phyloP scores from a whole-genome alignment of 179 eudicot species.

The Vitellaria paradoxa region DNA sequence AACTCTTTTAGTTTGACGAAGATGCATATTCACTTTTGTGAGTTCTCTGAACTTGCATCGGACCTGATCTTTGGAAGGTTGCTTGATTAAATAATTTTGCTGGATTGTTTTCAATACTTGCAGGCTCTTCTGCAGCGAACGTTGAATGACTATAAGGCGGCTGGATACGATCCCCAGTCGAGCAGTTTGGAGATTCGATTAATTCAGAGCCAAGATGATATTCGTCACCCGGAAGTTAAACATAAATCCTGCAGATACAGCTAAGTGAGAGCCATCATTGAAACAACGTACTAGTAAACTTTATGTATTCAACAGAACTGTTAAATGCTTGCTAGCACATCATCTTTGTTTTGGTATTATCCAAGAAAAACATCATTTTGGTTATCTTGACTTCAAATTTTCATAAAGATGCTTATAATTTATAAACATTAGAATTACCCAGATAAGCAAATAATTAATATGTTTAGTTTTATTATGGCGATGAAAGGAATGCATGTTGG shows the following conservation, averaged over 20 bases:
- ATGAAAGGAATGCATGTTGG: too few relatives aligned
- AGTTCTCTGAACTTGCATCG: background rate
- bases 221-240: conserved; percentile 72
- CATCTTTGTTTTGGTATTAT: background rate
- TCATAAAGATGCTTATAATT: background rate
- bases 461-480: too few relatives aligned
- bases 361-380: background rate
- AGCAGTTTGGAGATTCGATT: conserved; percentile 94
- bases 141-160: conserved; percentile 53
- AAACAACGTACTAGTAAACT: background rate
- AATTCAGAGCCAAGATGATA: conserved; percentile 85
- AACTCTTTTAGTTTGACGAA: background rate
- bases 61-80: background rate
- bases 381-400: background rate
- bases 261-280: conserved; percentile 8
- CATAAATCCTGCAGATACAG: conserved; percentile 58
- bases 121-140: conserved; percentile 85
- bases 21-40: too few relatives aligned
- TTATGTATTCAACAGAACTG: background rate
- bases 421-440: background rate
- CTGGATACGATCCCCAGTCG: conserved; percentile 70
- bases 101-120: background rate
- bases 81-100: background rate
- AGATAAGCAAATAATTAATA: too few relatives aligned
- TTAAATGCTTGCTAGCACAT: background rate